Percentiles rank a stretch among this genome's conserved stretches.
Conservation (phyloP, 768 basidiomycete genomes). For the Suillus americanus region DNA sequence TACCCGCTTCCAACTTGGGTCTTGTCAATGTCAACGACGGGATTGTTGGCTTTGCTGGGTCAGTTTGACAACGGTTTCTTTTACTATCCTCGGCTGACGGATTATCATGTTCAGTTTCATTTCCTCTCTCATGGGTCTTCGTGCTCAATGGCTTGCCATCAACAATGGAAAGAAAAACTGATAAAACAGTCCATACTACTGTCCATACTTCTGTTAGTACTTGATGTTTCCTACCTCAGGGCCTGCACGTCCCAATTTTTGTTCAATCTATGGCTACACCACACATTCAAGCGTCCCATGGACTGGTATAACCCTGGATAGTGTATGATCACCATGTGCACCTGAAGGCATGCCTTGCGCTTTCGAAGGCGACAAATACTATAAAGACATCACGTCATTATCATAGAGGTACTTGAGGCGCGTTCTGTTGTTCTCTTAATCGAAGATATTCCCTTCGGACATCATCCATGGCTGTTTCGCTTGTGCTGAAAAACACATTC, state of each 20-base stretch:
- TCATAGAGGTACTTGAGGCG: neutral
- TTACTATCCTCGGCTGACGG: slow-evolving; percentile 6
- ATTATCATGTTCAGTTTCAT: slow-evolving; percentile 47
- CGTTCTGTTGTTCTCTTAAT: slow-evolving; percentile 45
- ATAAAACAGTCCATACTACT: too few relatives aligned
- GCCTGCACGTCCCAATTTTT: neutral
- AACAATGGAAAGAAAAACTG: slow-evolving; percentile 39
- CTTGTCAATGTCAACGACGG: slow-evolving; percentile 82
- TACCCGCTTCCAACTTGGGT: slow-evolving; percentile 83
- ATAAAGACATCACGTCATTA: neutral
- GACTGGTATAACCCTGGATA: too few relatives aligned
- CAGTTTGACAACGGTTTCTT: slow-evolving; percentile 26
- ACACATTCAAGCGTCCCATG: neutral
- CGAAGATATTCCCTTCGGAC: slow-evolving; percentile 75
- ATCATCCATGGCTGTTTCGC: slow-evolving; percentile 69
- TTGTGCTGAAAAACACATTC: slow-evolving; percentile 47
- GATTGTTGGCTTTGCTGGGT: slow-evolving; percentile 84
- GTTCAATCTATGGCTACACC: neutral
- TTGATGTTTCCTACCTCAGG: too few relatives aligned
- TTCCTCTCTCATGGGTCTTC: slow-evolving; percentile 69
- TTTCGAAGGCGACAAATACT: neutral
- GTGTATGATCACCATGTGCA: neutral
- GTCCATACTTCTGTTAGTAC: neutral
- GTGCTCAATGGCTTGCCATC: slow-evolving; percentile 63
- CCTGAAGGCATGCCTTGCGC: neutral